phyloP scores from a whole-genome alignment of 148 eudicot species.

The Nepenthes gracilis region DNA sequence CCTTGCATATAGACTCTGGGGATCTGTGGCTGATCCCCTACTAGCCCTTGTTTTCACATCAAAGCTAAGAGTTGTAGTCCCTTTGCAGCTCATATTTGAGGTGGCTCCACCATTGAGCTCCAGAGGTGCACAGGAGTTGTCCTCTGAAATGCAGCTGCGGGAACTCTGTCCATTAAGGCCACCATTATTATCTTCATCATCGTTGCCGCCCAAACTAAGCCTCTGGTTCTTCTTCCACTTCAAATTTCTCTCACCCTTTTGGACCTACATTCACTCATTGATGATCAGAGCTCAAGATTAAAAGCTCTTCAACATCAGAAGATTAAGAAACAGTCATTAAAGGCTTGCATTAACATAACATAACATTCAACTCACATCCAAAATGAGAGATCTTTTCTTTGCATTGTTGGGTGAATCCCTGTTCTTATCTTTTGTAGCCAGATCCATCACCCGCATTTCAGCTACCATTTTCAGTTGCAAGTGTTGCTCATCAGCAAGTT shows the following conservation, averaged over 20 bases:
- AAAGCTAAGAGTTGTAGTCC: slow-evolving; percentile 10
- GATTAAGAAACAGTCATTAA: neutral
- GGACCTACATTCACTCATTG: slow-evolving; percentile 20
- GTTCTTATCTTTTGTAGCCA: slow-evolving; percentile 13
- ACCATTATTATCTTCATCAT: slow-evolving; percentile 22
- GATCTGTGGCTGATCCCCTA: slow-evolving; percentile 79
- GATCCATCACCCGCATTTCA: slow-evolving; percentile 18
- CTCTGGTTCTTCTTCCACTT: slow-evolving; percentile 41
- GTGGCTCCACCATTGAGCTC: slow-evolving; percentile 19
- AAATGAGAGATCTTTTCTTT: slow-evolving; percentile 32
- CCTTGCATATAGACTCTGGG: slow-evolving; percentile 93
- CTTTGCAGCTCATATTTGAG: slow-evolving; percentile 24
- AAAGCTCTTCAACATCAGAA: neutral
- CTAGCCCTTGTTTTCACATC: slow-evolving; percentile 52
- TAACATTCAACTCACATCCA: slow-evolving; percentile 31
- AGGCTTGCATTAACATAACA: neutral
- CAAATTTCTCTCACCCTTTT: slow-evolving; percentile 39
- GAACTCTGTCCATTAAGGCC: slow-evolving; percentile 12
- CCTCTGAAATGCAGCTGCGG: slow-evolving; percentile 30
- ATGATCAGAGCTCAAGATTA: neutral
- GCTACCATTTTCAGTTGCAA: slow-evolving; percentile 15
- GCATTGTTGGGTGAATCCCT: slow-evolving; percentile 11
- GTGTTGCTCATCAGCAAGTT: slow-evolving; percentile 8
- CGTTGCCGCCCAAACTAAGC: slow-evolving; percentile 5
- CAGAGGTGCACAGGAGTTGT: slow-evolving; percentile 29